These are phyloP conservation scores for Penicillium sp. DNA, from an alignment of 2,329 filamentous ascomycete genomes.

Conservation along the genomic window DNA sequence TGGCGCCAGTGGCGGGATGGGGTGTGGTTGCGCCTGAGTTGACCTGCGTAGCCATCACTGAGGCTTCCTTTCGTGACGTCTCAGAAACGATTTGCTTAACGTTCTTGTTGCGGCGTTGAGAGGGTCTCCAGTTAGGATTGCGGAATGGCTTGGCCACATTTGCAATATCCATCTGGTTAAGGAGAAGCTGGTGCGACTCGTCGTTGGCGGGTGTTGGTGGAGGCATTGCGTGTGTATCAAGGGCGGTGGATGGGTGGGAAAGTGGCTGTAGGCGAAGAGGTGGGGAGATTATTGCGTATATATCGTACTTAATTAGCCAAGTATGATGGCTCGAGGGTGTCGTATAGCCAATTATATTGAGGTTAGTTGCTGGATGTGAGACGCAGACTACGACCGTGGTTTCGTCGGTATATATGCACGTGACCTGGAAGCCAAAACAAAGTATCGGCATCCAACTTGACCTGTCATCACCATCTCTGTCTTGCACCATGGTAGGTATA, in stretches of 20 bases:
- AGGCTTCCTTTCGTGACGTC: slow-evolving; percentile 82
- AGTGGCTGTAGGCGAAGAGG: neutral
- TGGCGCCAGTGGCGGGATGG: slow-evolving; percentile 29
- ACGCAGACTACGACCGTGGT: no score
- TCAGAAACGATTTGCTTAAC: slow-evolving; percentile 94
- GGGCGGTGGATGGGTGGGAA: neutral
- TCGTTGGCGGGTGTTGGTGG: slow-evolving; percentile 65
- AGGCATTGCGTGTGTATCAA: slow-evolving; percentile 44
- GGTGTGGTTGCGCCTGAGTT: slow-evolving; percentile 76
- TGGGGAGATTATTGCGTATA: neutral
- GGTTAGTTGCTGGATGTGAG: neutral
- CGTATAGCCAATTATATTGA: neutral
- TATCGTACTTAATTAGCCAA: neutral
- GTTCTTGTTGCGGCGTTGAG: slow-evolving; percentile 96
- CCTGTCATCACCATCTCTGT: neutral
- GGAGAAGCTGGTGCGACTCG: slow-evolving; percentile 76
- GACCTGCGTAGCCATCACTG: slow-evolving; percentile 73
- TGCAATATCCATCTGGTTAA: slow-evolving; percentile 89
- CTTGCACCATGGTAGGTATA: slow-evolving; percentile 3
- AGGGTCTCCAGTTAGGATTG: slow-evolving; percentile 82
- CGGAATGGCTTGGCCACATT: slow-evolving; percentile 82
- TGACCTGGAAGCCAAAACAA: slow-evolving; percentile 18
- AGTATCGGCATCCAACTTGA: slow-evolving; percentile 1
- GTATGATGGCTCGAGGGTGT: neutral
- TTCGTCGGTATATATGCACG: slow-evolving; percentile 11